These are phyloP conservation scores for Fusarium mangiferae DNA, from an alignment of 2,329 filamentous ascomycete species.

Conservation along the genomic window DNA sequence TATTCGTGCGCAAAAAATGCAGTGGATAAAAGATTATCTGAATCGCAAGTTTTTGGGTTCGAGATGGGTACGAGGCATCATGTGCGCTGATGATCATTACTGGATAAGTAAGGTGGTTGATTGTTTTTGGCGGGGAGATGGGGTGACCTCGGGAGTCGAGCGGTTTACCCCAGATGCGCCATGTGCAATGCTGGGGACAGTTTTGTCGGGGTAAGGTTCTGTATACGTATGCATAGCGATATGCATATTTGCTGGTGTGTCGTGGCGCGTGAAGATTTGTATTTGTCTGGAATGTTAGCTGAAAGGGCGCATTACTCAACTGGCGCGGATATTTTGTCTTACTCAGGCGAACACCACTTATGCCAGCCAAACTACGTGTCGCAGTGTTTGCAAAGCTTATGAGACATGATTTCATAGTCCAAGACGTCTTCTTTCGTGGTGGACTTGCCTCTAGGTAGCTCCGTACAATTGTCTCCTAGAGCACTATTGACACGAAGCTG, in stretches of 20 bases:
- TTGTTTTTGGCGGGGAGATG: neutral
- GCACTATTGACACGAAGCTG: too few relatives aligned
- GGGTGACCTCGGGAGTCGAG: neutral
- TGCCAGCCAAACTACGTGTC: neutral
- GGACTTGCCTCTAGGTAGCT: too few relatives aligned
- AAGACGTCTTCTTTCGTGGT: too few relatives aligned
- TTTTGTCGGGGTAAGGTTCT: neutral
- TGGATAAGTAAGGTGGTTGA: neutral
- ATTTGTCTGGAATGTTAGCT: too few relatives aligned
- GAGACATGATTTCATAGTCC: neutral
- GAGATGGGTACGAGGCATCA: neutral
- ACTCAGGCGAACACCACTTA: neutral
- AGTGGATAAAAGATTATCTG: neutral
- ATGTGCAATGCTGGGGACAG: neutral
- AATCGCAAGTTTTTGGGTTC: neutral
- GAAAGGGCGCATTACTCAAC: fast-evolving
- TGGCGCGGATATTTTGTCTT: neutral
- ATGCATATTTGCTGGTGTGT: neutral
- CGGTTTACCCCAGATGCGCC: neutral
- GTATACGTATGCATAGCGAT: neutral
- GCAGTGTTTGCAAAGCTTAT: fast-evolving
- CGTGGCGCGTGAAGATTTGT: neutral
- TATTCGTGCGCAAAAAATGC: slow-evolving; percentile 25
- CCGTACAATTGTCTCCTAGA: too few relatives aligned
- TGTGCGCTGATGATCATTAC: slow-evolving; percentile 15